phyloP scores from a whole-genome alignment of 768 basidiomycete species.

The Pulveroboletus sp. region DNA sequence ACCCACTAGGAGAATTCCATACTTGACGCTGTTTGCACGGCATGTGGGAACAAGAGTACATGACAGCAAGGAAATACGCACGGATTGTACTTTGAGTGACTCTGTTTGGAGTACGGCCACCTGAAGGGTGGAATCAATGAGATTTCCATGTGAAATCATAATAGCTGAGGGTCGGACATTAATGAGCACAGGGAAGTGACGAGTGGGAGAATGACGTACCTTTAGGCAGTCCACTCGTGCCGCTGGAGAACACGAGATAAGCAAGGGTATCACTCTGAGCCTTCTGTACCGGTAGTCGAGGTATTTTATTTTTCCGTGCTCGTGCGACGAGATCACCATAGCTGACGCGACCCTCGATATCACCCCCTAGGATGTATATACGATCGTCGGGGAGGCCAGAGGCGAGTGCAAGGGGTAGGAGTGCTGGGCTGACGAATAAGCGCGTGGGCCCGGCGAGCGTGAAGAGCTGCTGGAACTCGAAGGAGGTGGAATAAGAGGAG shows the following conservation, averaged over 20 bases:
- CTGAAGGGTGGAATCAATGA: slow-evolving; percentile 46
- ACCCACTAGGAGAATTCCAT: slow-evolving; percentile 41
- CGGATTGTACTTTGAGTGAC: slow-evolving; percentile 37
- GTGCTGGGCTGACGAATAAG: slow-evolving; percentile 49
- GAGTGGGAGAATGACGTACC: slow-evolving; percentile 34
- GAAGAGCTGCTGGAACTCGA: slow-evolving; percentile 52
- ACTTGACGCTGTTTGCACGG: slow-evolving; percentile 29
- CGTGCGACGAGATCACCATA: slow-evolving; percentile 44
- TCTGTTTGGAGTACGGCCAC: slow-evolving; percentile 28
- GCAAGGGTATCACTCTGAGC: slow-evolving; percentile 56
- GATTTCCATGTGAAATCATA: slow-evolving; percentile 72
- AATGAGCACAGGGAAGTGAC: neutral
- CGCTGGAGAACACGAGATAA: slow-evolving; percentile 75
- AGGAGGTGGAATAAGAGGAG: slow-evolving; percentile 54
- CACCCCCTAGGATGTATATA: slow-evolving; percentile 51
- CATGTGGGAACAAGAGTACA: neutral
- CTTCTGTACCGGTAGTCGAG: slow-evolving; percentile 40
- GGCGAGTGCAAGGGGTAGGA: slow-evolving; percentile 41
- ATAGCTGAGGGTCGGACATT: slow-evolving; percentile 42
- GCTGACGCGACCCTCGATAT: slow-evolving; percentile 38
- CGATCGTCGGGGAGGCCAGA: slow-evolving; percentile 37
- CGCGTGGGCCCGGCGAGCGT: slow-evolving; percentile 47
- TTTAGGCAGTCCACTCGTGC: slow-evolving; percentile 76
- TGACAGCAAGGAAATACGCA: slow-evolving; percentile 28
- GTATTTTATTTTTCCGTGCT: slow-evolving; percentile 36